phyloP scores from a whole-genome alignment of 768 basidiomycete species.

The Aureoboletus auriporus region DNA sequence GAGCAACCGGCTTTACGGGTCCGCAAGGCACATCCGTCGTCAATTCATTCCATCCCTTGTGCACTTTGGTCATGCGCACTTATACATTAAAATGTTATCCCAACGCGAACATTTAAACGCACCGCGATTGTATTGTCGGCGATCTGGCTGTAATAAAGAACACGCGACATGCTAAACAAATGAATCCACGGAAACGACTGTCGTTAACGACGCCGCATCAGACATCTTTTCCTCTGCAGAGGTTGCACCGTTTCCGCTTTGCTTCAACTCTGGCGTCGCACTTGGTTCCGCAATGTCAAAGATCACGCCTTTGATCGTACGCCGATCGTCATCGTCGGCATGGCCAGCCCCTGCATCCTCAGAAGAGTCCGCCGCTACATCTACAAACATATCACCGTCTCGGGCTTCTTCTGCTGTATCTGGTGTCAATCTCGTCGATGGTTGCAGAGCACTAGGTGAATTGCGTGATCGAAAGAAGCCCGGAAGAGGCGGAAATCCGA shows the following conservation, averaged over 20 bases:
- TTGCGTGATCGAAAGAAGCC: constrained; percentile 62
- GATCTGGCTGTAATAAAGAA: constrained; percentile 7
- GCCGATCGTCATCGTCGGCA: constrained; percentile 39
- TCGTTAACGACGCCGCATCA: constrained; percentile 12
- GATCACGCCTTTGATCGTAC: constrained; percentile 33
- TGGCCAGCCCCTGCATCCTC: constrained; percentile 5
- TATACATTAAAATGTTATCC: background rate
- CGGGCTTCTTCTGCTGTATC: constrained; percentile 18
- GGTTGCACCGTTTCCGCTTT: background rate
- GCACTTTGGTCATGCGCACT: constrained; percentile 15
- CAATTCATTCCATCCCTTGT: constrained; percentile 21
- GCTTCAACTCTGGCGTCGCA: constrained; percentile 11
- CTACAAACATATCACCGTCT: constrained; percentile 16
- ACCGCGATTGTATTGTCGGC: background rate
- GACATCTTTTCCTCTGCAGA: constrained; percentile 22
- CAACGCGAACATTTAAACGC: constrained; percentile 9
- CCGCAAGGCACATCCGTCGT: constrained; percentile 14
- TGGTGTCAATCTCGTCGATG: constrained; percentile 19
- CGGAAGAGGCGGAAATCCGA: constrained; percentile 59
- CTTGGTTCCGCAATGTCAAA: constrained; percentile 15
- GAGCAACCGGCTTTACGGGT: constrained; percentile 12
- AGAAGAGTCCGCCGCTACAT: constrained; percentile 4
- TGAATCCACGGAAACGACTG: constrained; percentile 19
- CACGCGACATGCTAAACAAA: constrained; percentile 12
- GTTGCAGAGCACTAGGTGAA: constrained; percentile 38